Percentiles rank a stretch among this genome's conserved stretches.
phyloP scores from a whole-genome alignment of 169 alveolate genomes.

The Theileria luwenshuni region DNA sequence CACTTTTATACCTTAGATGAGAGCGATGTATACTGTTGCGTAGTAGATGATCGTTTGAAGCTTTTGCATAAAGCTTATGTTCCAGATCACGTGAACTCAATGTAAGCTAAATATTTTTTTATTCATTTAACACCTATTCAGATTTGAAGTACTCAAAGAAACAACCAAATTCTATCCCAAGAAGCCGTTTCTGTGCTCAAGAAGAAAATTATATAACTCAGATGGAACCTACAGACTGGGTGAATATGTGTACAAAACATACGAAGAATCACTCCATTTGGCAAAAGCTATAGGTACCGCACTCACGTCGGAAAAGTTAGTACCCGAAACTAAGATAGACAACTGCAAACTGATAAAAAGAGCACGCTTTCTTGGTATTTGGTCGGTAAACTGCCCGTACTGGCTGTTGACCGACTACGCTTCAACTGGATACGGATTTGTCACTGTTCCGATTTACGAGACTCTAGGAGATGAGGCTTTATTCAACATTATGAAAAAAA shows the following conservation, averaged over 20 bases:
- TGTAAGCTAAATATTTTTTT: constrained; percentile 22
- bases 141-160: constrained; percentile 51
- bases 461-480: constrained; percentile 74
- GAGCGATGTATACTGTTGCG: constrained; percentile 52
- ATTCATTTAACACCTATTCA: neutral
- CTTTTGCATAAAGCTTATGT: neutral
- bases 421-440: constrained; percentile 70
- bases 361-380: constrained; percentile 73
- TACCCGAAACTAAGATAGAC: constrained; percentile 26
- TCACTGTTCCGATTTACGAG: constrained; percentile 77
- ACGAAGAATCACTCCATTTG: constrained; percentile 20
- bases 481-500: constrained; percentile 49
- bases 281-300: constrained; percentile 61
- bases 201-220: constrained; percentile 30
- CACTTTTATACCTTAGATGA: constrained; percentile 40
- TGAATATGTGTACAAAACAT: constrained; percentile 38
- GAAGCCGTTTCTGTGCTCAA: constrained; percentile 33
- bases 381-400: constrained; percentile 77
- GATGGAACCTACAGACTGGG: constrained; percentile 51
- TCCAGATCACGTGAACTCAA: constrained; percentile 50
- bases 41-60: constrained; percentile 12
- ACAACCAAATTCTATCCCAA: constrained; percentile 28
- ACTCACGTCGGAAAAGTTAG: constrained; percentile 28
- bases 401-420: constrained; percentile 78
- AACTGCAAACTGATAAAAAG: constrained; percentile 24